Base-by-base conservation (phyloP, 768 basidiomycete genomes). In the Podaxis carcinomalis region DNA sequence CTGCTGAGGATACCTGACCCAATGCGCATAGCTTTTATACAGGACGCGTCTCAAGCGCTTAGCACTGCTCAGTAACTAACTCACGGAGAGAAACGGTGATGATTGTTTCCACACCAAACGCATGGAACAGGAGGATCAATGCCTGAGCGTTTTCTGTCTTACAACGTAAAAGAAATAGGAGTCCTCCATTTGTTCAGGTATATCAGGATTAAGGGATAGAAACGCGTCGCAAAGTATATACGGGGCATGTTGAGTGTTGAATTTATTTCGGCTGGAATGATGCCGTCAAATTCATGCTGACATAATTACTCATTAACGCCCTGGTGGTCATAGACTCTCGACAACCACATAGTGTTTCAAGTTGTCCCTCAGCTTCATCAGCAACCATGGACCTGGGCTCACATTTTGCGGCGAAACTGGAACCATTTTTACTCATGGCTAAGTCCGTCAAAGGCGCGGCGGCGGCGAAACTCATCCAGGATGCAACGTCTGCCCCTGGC, bases 381-480 rank as follows among this genome's bases (percentile, higher is more conserved):
- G 13, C 19, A 54, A 60, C 59, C 56, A 60, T 89, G 86, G 87
- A 90, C 65, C 72, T 87, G 5, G 85, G 84, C 60, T 75, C 81
- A 27, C 84, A 85, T 68, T 85, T 85, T 57, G 71, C 83, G 4
- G 77, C 85, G 14, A 92, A 89, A 66, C 80, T 94, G 10, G 95
- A 98, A 75, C 93, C 94, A 0, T 97, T 90, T 73, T 72, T 97
- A 46, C 83, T 98, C 62, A 93, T 98, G 76, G 93, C 89, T 3
- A 95, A 95, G 71, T 91, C 92, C 0, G 84, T 91, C 9, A 95
- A 93, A 69, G 96, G 96, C 1, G 93, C 93, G 0, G 93, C 91
- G 0, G 94, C 95, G 0, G 95, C 93, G 5, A 95, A 95, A 70
- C 83, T 95, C 58, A 76, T 95, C 32, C 82, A 86, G 67, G 90